Percentiles rank a stretch among this genome's conserved stretches.
phyloP scores from a whole-genome alignment of 2,329 filamentous ascomycete genomes.

The Calonectria multiphialidica region DNA sequence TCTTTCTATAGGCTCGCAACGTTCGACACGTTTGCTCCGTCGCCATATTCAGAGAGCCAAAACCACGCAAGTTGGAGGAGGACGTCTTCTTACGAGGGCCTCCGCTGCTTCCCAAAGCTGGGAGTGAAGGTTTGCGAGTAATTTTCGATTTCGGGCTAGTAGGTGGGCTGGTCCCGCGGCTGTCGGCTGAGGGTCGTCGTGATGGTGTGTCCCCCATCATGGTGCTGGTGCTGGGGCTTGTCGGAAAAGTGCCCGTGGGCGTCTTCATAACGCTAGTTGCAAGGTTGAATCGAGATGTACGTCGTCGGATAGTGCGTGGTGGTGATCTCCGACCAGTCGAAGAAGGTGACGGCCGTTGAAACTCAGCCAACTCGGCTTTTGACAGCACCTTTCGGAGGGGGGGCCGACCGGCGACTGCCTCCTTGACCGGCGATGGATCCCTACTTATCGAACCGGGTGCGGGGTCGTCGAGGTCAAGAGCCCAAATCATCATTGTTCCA shows the following conservation, averaged over 20 bases:
- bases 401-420: conserved; percentile 69
- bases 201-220: conserved; percentile 60
- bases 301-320: conserved; percentile 64
- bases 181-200: conserved; percentile 59
- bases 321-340: conserved; percentile 66
- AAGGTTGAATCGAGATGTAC: conserved; percentile 65
- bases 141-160: conserved; percentile 62
- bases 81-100: conserved; percentile 63
- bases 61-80: conserved; percentile 59
- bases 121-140: conserved; percentile 66
- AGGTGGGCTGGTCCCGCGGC: conserved; percentile 61
- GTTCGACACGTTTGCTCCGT: conserved; percentile 75
- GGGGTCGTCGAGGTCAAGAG: conserved; percentile 63
- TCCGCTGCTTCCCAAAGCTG: conserved; percentile 57
- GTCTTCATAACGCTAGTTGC: conserved; percentile 51
- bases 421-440: conserved; percentile 68
- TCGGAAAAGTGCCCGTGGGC: conserved; percentile 53
- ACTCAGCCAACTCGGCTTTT: conserved; percentile 86
- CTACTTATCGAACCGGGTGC: conserved; percentile 56
- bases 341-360: conserved; percentile 66
- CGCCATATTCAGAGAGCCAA: conserved; percentile 70
- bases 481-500: conserved; percentile 87
- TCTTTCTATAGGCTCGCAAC: conserved; percentile 72
- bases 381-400: conserved; percentile 89
- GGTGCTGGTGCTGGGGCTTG: conserved; percentile 54